These are phyloP conservation scores for Epichloe hybrida DNA, from an alignment of 2,329 filamentous ascomycete species.

Conservation along the genomic window DNA sequence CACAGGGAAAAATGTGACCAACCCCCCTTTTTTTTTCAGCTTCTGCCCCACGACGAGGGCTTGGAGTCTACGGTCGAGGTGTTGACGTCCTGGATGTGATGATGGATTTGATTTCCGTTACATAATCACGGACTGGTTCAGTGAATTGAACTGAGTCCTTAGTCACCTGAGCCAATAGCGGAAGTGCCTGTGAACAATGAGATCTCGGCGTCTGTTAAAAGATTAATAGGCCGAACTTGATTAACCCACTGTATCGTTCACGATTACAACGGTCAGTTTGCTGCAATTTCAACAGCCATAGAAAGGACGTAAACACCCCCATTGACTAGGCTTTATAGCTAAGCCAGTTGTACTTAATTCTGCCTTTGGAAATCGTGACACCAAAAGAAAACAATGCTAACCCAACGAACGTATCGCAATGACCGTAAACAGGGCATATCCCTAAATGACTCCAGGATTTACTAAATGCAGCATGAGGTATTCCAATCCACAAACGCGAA, in stretches of 20 bases:
- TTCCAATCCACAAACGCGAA: constrained; percentile 4
- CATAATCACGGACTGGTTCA: neutral
- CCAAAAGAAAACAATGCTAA: constrained; percentile 15
- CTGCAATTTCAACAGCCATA: neutral
- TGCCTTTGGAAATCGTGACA: constrained; percentile 9
- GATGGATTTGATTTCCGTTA: constrained; percentile 1
- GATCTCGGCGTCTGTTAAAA: neutral
- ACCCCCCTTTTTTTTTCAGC: constrained; percentile 12
- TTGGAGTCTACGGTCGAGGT: neutral
- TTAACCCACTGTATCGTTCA: neutral
- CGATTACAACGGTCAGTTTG: neutral
- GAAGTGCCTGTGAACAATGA: neutral
- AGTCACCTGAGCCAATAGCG: neutral
- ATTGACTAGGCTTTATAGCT: neutral
- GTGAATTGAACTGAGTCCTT: neutral
- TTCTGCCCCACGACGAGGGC: neutral
- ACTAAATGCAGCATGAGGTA: constrained; percentile 12
- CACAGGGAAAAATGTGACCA: constrained; percentile 20
- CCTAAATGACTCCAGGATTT: constrained; percentile 25
- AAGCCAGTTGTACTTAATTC: constrained; percentile 1
- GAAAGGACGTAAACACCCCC: neutral
- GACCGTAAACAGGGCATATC: constrained; percentile 16
- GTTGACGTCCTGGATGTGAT: constrained; percentile 4
- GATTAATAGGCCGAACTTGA: neutral
- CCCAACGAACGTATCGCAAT: constrained; percentile 14